Evolutionary conservation across 2,329 filamentous ascomycete species (phyloP), one percentile per base, ranked within the genome.

Genomic region (Stemphylium lycopersici): DNA sequence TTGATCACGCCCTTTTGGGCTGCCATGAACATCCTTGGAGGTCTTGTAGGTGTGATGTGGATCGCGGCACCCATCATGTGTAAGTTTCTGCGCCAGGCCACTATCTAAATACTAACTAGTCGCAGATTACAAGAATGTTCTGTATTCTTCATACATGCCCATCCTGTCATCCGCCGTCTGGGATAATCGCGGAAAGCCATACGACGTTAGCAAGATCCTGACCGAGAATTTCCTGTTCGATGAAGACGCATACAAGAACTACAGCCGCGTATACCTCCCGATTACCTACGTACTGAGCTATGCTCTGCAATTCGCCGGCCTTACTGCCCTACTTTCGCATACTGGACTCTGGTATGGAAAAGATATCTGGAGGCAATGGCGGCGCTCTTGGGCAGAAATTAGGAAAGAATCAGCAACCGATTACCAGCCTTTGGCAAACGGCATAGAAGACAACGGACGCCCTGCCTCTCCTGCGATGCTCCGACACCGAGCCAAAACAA

Each of bases 271-370:
- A 1, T 96, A 93, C 62, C 77, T 96, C 7, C 90, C 91, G 1
- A 91, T 95, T 56, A 95, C 91, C 0, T 96, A 95, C 69, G 90
- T 93, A 16, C 81, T 96, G 36, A 93, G 90, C 68, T 96, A 96
- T 63, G 91, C 88, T 2, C 83, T 96, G 20, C 91, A 95, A 67
- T 96, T 96, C 71, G 91, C 91, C 11, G 90, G 89, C 1, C 79
- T 96, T 16, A 88, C 90, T 20, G 89, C 90, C 1, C 79, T 96
- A 11, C 78, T 96, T 15, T 91, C 90, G 1, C 91, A 96, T 70
- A 96, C 91, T 0, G 79, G 84, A 18, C 90, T 91, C 68, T 95
- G 91, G 90, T 90, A 96, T 66, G 91, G 91, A 12, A 85, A 83
- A 62, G 91, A 95, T 69, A 93, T 96, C 16, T 88, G 85, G 85